phyloP scores from a whole-genome alignment of 1,284 basidiomycete species.

The Phaffia rhodozyma region DNA sequence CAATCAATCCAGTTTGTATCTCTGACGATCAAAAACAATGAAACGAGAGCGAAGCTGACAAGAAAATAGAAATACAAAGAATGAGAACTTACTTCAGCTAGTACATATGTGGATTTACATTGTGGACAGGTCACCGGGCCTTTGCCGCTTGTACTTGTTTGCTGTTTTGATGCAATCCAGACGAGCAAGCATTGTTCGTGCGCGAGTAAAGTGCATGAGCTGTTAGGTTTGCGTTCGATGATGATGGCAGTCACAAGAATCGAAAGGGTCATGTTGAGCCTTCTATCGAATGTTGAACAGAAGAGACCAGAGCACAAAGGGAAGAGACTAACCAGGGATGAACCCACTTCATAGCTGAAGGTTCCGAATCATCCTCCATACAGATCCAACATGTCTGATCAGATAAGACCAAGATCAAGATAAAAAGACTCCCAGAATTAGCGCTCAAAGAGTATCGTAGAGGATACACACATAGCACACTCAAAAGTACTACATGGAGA shows the following conservation, averaged over 20 bases:
- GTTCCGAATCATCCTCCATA: not conserved
- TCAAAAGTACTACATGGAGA: too few relatives aligned
- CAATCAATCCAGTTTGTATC: not conserved
- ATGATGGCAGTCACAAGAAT: not conserved
- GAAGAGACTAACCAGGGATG: slow-evolving; percentile 1
- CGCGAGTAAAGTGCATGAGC: slow-evolving; percentile 11
- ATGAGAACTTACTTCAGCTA: slow-evolving; percentile 9
- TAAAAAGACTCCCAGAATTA: too few relatives aligned
- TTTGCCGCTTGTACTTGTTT: not conserved
- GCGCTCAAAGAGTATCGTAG: too few relatives aligned
- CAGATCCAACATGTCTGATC: slow-evolving; percentile 5
- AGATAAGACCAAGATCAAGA: too few relatives aligned
- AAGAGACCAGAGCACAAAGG: too few relatives aligned
- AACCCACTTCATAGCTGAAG: not conserved
- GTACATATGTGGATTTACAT: slow-evolving; percentile 3
- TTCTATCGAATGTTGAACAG: not conserved
- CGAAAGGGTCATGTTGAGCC: not conserved
- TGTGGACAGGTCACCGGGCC: slow-evolving; percentile 5
- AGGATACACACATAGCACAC: too few relatives aligned
- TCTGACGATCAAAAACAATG: too few relatives aligned
- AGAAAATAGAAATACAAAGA: not conserved
- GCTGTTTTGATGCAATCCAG: slow-evolving; percentile 15
- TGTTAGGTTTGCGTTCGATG: not conserved
- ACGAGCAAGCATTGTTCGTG: slow-evolving; percentile 14
- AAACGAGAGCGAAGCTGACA: not conserved